Evolutionary conservation across 1,139 yeast species (phyloP).

Genomic region (Suhomyces ambrosiae): DNA sequence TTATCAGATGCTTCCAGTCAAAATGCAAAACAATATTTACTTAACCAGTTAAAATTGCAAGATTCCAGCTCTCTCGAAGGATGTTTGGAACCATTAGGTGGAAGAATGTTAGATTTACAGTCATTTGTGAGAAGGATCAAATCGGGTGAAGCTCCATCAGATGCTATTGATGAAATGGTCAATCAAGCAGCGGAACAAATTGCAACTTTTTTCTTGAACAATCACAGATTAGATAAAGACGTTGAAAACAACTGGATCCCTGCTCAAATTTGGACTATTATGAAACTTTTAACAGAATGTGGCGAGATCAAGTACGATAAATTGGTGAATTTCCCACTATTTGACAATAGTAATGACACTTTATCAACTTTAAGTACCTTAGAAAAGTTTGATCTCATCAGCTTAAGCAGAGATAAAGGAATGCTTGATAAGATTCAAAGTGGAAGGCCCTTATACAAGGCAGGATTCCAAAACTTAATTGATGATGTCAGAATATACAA

Average conservation of each 20-base stretch:
- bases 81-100: conserved; percentile 80
- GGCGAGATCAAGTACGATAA: conserved; percentile 53
- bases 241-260: conserved; percentile 55
- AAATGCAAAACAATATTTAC: conserved; percentile 73
- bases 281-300: conserved; percentile 59
- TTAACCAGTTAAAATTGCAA: conserved; percentile 52
- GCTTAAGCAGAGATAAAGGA: conserved; percentile 73
- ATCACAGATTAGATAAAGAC: conserved; percentile 29
- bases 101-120: conserved; percentile 91
- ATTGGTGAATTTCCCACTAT: conserved; percentile 60
- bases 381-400: conserved; percentile 77
- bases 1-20: conserved; percentile 79
- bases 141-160: conserved; percentile 80
- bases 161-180: conserved; percentile 79
- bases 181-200: conserved; percentile 86
- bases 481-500: conserved; percentile 58
- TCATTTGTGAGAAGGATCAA: conserved; percentile 84
- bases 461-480: conserved; percentile 73
- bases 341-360: conserved; percentile 59
- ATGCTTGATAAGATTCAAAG: conserved; percentile 65
- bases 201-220: conserved; percentile 72
- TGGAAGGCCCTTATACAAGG: conserved; percentile 82
- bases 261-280: conserved; percentile 87
- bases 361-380: conserved; percentile 60
- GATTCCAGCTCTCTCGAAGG: conserved; percentile 44